These are phyloP conservation scores for Glycine latifolia DNA, from an alignment of 306 rosid genomes.

Conservation along the genomic window DNA sequence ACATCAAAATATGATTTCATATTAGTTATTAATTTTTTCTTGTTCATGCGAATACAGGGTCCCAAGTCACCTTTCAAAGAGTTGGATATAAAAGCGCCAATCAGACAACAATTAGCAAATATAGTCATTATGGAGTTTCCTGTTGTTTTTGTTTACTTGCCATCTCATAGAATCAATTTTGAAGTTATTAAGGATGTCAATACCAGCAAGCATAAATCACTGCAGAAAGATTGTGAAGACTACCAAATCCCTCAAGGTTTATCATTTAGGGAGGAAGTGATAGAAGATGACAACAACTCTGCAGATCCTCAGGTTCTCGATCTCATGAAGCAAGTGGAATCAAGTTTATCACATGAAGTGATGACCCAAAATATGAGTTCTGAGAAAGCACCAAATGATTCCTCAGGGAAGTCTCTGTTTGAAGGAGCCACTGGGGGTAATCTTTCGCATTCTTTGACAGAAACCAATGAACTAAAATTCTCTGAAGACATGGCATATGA, in stretches of 20 bases:
- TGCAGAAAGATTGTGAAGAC: slow-evolving; percentile 45
- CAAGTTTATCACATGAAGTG: slow-evolving; percentile 50
- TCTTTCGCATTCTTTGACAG: slow-evolving; percentile 39
- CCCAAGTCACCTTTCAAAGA: slow-evolving; percentile 70
- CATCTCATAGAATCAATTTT: slow-evolving; percentile 69
- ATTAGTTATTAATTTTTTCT: slow-evolving; percentile 23
- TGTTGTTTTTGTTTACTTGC: slow-evolving; percentile 70
- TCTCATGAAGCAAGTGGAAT: slow-evolving; percentile 56
- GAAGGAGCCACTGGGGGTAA: slow-evolving; percentile 49
- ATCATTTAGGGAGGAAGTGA: slow-evolving; percentile 79
- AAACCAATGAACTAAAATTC: slow-evolving; percentile 44
- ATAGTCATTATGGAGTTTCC: slow-evolving; percentile 83
- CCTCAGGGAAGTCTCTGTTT: slow-evolving; percentile 50
- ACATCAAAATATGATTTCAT: background rate
- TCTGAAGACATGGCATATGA: slow-evolving; percentile 56
- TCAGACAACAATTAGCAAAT: slow-evolving; percentile 73
- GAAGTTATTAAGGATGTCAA: slow-evolving; percentile 62
- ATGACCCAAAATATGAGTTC: slow-evolving; percentile 40
- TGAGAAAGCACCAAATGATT: slow-evolving; percentile 41
- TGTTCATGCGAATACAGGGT: slow-evolving; percentile 61
- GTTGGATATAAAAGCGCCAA: slow-evolving; percentile 70
- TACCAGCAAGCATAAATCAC: slow-evolving; percentile 49
- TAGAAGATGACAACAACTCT: slow-evolving; percentile 61
- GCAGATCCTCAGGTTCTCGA: slow-evolving; percentile 61
- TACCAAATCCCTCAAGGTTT: slow-evolving; percentile 56